Base-by-base conservation (phyloP, 805 yeast genomes). In the Candida rishiriensis region DNA sequence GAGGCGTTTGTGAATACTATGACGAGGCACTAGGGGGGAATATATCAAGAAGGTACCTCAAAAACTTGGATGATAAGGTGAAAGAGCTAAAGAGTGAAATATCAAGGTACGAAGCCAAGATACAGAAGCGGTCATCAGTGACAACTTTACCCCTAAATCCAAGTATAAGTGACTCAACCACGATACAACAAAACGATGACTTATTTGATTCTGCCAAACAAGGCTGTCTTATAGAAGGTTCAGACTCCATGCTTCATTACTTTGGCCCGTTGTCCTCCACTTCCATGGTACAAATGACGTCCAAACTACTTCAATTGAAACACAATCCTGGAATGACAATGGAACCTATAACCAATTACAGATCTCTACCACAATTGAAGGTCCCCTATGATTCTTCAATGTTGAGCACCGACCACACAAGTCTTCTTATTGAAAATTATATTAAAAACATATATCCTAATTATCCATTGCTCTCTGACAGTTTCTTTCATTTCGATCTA, bases 11-110 rank as follows among this genome's bases (percentile, higher is more conserved):
- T 39, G 51, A 50, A 34, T 53, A 46, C 29, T 50, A 48, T 36
- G 57, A 53, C 39, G 56, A 52, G 39, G 55, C 56, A 6, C 31
- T 53, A 2, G 54, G 53, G 4, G 34, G 39, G 7, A 48, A 42
- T 36, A 34, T 49, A 12, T 44, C 52, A 3, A 41, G 55, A 13
- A 39, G 38, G 26, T 53, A 53, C 33, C 30, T 53, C 29, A 50
- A 50, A 34, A 42, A 40, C n/a, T 31, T 53, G 13, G 48, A 52
- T 35, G 54, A 49, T 31, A 44, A 39, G 16, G 40, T 53, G 11
- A 43, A 40, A 11, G 42, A 37, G 8, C 44, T 53, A n/a, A 51
- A 50, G 28, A 36, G 32, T 29, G 54, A 46, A 14, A 52, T 53
- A 9, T 31, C 30, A 9, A 50, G 43, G 36, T 48, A 43, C 35